Conservation (phyloP, 345 rosid genomes). For the Mangifera indica region DNA sequence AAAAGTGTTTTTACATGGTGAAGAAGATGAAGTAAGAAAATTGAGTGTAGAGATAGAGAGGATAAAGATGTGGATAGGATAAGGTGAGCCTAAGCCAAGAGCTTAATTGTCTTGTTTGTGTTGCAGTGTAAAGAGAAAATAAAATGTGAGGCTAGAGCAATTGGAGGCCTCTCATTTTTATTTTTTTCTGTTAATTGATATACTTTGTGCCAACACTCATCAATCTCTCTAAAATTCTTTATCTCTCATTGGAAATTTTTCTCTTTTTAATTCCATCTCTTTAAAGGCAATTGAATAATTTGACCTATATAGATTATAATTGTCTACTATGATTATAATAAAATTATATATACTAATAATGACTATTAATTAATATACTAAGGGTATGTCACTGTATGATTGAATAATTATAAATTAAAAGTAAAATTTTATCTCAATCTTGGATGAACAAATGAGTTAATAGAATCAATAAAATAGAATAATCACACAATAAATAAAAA, state of each 20-base stretch:
- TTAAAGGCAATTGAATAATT: too few species aligned
- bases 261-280: not conserved
- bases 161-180: conserved; percentile 64
- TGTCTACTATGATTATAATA: too few species aligned
- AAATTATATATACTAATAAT: too few species aligned
- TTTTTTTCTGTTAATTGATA: too few species aligned
- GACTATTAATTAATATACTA: too few species aligned
- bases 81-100: conserved; percentile 47
- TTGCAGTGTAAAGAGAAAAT: not conserved
- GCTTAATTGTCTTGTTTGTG: not conserved
- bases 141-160: conserved; percentile 44
- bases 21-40: not conserved
- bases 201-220: conserved; percentile 16
- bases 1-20: conserved; percentile 8
- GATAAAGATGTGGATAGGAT: conserved; percentile 57
- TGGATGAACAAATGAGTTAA: too few species aligned
- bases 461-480: too few species aligned
- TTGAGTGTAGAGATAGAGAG: conserved; percentile 11
- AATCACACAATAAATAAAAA: too few species aligned
- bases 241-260: not conserved
- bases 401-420: too few species aligned
- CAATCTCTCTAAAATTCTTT: conserved; percentile 1
- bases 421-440: too few species aligned
- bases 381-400: too few species aligned
- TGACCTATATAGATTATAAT: too few species aligned